Percentiles rank a stretch among this genome's conserved stretches.
Conservation (phyloP, 805 yeast genomes). For the Teunomyces kruisii region DNA sequence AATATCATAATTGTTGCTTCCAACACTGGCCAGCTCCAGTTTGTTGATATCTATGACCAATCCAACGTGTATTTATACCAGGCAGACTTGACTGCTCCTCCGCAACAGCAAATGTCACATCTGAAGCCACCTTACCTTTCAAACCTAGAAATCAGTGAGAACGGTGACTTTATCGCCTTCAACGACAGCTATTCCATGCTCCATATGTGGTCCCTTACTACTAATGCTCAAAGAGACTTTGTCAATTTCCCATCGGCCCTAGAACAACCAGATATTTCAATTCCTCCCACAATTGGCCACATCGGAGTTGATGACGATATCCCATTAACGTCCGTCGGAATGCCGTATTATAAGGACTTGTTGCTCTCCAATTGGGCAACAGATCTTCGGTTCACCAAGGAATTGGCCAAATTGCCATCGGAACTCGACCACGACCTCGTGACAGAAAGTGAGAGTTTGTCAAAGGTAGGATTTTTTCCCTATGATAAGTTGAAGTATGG, state of each 20-base stretch:
- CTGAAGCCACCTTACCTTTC: conserved; percentile 32
- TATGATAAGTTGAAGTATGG: conserved; percentile 63
- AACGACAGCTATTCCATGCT: conserved; percentile 62
- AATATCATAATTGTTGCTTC: conserved; percentile 76
- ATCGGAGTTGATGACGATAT: conserved; percentile 34
- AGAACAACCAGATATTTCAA: conserved; percentile 53
- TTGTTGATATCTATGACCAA: conserved; percentile 83
- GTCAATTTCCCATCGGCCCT: conserved; percentile 40
- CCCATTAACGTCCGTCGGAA: conserved; percentile 73
- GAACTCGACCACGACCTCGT: conserved; percentile 51
- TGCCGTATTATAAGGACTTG: conserved; percentile 81
- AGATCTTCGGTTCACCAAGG: conserved; percentile 57
- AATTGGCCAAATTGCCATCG: conserved; percentile 59
- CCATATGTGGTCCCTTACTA: conserved; percentile 64
- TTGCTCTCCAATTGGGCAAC: conserved; percentile 80
- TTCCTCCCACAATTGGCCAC: conserved; percentile 25
- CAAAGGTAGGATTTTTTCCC: conserved; percentile 11
- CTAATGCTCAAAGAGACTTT: conserved; percentile 30
- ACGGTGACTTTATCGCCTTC: conserved; percentile 78
- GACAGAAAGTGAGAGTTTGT: conserved; percentile 20
- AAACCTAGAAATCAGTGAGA: conserved; percentile 54
- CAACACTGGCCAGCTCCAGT: conserved; percentile 76
- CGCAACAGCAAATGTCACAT: conserved; percentile 6
- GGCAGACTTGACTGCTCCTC: conserved; percentile 45
- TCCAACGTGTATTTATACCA: conserved; percentile 64